phyloP scores from a whole-genome alignment of 169 alveolate genomes.

The Plasmodium vivax region DNA sequence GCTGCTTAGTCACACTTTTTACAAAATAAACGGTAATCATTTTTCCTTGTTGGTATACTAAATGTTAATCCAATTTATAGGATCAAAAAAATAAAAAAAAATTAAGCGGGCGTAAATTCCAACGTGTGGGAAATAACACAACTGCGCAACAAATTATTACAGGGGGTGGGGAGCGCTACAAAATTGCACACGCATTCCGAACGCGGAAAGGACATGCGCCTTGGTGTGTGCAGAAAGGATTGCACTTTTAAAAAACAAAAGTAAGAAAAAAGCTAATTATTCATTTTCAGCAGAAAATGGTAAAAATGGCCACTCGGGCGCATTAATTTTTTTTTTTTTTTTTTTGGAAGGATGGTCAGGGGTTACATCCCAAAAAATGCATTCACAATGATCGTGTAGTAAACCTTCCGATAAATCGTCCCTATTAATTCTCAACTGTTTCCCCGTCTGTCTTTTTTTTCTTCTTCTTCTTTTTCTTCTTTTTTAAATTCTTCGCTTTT shows the following conservation, averaged over 20 bases:
- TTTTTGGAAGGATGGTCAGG: neutral
- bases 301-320: neutral
- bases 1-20: neutral
- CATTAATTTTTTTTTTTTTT: neutral
- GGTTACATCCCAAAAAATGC: neutral
- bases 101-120: neutral
- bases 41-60: neutral
- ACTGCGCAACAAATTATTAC: neutral
- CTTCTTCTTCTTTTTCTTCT: slow-evolving; percentile 40
- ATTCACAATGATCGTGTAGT: neutral
- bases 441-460: neutral
- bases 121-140: neutral
- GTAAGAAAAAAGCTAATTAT: neutral
- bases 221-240: neutral
- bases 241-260: neutral
- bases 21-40: neutral
- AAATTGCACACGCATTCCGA: neutral
- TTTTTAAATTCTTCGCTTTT: slow-evolving; percentile 23
- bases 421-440: neutral
- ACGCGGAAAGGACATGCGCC: neutral
- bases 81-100: neutral
- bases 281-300: neutral
- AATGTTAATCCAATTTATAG: neutral
- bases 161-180: neutral
- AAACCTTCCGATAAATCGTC: neutral